Base-by-base conservation (phyloP, 2,329 filamentous ascomycete species). In the Botryosphaeria dothidea region DNA sequence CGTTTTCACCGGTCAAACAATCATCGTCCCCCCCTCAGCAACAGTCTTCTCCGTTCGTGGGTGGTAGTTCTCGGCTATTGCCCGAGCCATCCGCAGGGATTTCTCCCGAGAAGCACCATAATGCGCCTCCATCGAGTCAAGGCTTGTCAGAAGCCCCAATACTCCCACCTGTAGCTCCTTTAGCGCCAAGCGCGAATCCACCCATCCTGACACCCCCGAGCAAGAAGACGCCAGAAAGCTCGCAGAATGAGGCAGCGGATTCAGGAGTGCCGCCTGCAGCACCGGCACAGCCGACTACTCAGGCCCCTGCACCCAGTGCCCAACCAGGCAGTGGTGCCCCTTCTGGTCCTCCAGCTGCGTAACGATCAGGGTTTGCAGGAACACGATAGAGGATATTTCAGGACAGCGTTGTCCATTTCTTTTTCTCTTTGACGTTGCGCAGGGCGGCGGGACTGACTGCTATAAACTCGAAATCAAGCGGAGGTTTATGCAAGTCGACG, bases 181-280 rank as follows among this genome's bases (percentile, higher is more conserved):
- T 90, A 54, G 84, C 86, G 9, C 88, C 88, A 0, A 86, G 83
- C 46, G 83, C 84, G 2, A 82, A 81, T 15, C 80, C 84, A 65
- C 83, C 85, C 68, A 86, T 87, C 65, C 73, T 88, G 58, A 86
- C 85, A 17, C 87, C 88, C 25, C 88, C 87, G 1, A 80, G 86
- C 68, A 88, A 90, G 78, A 79, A 81, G 66, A 69, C 68, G 25
- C 74, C 72, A 1, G 72, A 74, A 9, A 65, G 70, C 34, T 63
- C 49, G 25, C 49, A 56, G 11, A 23, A 19, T 5, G 36, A 64
- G 25, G 17, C 27, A 2, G 15, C 46, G 17, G 17, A 58, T n/a
- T n/a, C n/a, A n/a, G n/a, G 13, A n/a, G 8, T n/a, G 25, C 11
- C 11, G 46, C 6, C 23, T 17, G 23, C 5, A 15, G 21, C 23